Evolutionary conservation across 225 moss, liverwort and hornwort genomes (phyloP).

Genomic region (Polytrichum formosum): DNA sequence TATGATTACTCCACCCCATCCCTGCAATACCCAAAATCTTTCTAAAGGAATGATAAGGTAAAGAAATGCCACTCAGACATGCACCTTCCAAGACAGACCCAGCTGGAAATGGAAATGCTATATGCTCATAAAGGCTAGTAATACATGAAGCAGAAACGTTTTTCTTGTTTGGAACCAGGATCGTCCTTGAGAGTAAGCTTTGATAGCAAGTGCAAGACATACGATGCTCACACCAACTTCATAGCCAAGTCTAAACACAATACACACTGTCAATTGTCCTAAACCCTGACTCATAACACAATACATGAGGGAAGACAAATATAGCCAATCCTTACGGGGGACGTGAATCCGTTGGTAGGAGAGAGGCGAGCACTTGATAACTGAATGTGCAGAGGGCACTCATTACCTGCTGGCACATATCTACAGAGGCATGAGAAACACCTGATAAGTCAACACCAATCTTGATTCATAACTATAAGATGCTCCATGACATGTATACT

Average conservation of each 20-base stretch:
- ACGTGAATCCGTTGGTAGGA: conserved; percentile 78
- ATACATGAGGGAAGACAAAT: neutral
- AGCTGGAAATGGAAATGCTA: too few relatives aligned
- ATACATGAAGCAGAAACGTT: too few relatives aligned
- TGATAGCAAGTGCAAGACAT: too few relatives aligned
- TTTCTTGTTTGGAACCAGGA: too few relatives aligned
- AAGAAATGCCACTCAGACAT: conserved; percentile 4
- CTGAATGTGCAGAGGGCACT: conserved; percentile 88
- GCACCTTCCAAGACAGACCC: neutral
- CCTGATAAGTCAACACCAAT: too few relatives aligned
- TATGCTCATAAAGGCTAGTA: too few relatives aligned
- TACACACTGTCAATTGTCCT: neutral
- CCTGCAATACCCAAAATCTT: conserved; percentile 37
- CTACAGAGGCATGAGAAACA: conserved; percentile 26
- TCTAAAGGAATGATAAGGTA: neutral
- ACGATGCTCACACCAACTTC: neutral
- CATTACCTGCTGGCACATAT: conserved; percentile 82
- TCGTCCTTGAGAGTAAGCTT: too few relatives aligned
- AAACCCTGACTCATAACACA: neutral
- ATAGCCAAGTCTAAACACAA: neutral
- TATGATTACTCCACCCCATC: conserved; percentile 88
- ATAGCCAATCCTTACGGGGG: conserved; percentile 58
- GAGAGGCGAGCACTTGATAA: conserved; percentile 64
- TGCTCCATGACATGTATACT: neutral
- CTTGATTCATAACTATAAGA: too few relatives aligned